A percentile compares a stretch with the other conserved stretches of the same genome.
Evolutionary conservation across 2,329 filamentous ascomycete species (phyloP).

Genomic region (Cladosporium sp.): DNA sequence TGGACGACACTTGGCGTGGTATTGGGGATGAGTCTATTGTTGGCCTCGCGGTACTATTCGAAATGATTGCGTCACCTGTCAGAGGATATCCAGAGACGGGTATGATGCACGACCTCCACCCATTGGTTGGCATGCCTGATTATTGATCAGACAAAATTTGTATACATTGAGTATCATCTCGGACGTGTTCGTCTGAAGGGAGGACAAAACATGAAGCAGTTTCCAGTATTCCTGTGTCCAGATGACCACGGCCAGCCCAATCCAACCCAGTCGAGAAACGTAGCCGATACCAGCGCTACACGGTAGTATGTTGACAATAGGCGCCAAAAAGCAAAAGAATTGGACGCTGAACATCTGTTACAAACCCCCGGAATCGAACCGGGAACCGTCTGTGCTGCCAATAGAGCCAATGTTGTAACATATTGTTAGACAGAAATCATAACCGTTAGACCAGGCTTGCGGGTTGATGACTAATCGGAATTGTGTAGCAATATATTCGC

Average conservation of each 20-base stretch:
- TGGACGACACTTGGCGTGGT: not conserved
- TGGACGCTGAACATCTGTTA: slow-evolving; percentile 7
- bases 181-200: too few relatives aligned
- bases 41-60: not conserved
- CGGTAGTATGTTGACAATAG: too few relatives aligned
- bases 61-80: not conserved
- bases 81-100: not conserved
- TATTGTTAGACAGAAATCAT: slow-evolving; percentile 20
- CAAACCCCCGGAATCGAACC: slow-evolving; percentile 17
- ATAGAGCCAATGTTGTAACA: slow-evolving; percentile 6
- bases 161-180: too few relatives aligned
- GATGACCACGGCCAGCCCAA: too few relatives aligned
- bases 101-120: slow-evolving; percentile 4
- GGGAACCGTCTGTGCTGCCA: slow-evolving; percentile 15
- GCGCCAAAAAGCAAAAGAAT: not conserved
- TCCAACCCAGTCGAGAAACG: too few relatives aligned
- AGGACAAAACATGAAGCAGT: too few relatives aligned
- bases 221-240: too few relatives aligned
- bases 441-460: slow-evolving; percentile 19
- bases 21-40: not conserved
- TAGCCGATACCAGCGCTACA: too few relatives aligned
- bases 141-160: not conserved
- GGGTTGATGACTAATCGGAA: not conserved
- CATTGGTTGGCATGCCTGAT: slow-evolving; percentile 3
- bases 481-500: not conserved